phyloP scores from a whole-genome alignment of 1,284 basidiomycete species.

The Puccinia triticina region DNA sequence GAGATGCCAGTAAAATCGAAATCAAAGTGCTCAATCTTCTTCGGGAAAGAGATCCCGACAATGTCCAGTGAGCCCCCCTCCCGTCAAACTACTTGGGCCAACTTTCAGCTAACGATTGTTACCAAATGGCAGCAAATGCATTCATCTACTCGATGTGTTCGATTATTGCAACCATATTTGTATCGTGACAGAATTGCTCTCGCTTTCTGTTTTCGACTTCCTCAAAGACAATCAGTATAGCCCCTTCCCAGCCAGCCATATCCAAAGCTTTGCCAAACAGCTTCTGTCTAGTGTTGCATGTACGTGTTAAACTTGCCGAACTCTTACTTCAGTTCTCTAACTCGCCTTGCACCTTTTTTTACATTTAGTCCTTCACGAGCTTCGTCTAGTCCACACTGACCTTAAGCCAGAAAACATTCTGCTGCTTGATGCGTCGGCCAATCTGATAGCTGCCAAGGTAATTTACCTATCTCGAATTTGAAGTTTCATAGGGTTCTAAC shows the following conservation, averaged over 20 bases:
- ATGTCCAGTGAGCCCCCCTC: constrained; percentile 74
- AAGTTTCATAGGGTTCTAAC: constrained; percentile 1
- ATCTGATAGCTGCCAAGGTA: constrained; percentile 51
- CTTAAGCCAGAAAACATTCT: constrained; percentile 98
- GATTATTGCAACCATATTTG: constrained; percentile 98
- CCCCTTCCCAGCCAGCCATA: constrained; percentile 92
- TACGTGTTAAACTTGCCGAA: constrained; percentile 63
- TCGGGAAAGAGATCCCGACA: constrained; percentile 84
- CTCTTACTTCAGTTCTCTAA: neutral
- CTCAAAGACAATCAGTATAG: constrained; percentile 96
- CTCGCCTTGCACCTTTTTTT: neutral
- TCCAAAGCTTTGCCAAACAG: constrained; percentile 92
- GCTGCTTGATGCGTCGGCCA: constrained; percentile 81
- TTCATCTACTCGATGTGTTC: constrained; percentile 91
- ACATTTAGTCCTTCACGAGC: constrained; percentile 78
- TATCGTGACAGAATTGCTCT: constrained; percentile 91
- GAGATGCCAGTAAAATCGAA: constrained; percentile 98
- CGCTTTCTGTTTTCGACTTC: constrained; percentile 98
- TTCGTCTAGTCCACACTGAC: constrained; percentile 94
- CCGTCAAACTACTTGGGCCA: constrained; percentile 43
- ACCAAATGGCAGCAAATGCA: constrained; percentile 79
- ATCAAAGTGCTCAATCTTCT: constrained; percentile 90
- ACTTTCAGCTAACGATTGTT: neutral
- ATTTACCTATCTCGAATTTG: neutral
- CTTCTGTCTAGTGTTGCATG: constrained; percentile 91